phyloP scores from a whole-genome alignment of 2,329 filamentous ascomycete species.

The Venturia effusa region DNA sequence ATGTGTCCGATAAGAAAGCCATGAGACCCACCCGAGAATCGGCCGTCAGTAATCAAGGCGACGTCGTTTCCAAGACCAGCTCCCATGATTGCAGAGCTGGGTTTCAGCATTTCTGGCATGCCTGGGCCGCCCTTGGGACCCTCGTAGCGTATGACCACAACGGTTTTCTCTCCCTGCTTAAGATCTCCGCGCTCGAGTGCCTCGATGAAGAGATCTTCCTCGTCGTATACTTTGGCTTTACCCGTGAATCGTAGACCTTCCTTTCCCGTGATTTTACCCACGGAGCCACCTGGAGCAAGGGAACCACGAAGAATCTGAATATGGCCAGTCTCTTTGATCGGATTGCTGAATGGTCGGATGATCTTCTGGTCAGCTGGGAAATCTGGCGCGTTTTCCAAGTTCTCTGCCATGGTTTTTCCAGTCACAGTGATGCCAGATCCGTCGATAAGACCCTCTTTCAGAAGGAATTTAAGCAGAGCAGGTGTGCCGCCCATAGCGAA shows the following conservation, averaged over 20 bases:
- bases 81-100: constrained; percentile 62
- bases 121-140: constrained; percentile 64
- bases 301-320: constrained; percentile 62
- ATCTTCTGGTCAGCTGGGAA: constrained; percentile 62
- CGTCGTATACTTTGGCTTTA: constrained; percentile 60
- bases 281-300: constrained; percentile 57
- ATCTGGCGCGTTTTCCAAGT: constrained; percentile 44
- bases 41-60: constrained; percentile 62
- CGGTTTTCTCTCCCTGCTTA: constrained; percentile 66
- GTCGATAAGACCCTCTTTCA: constrained; percentile 38
- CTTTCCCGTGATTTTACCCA: constrained; percentile 70
- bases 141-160: constrained; percentile 66
- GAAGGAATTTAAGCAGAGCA: constrained; percentile 38
- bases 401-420: constrained; percentile 38
- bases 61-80: constrained; percentile 62
- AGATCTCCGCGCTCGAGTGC: constrained; percentile 58
- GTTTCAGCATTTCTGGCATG: constrained; percentile 69
- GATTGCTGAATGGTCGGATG: constrained; percentile 56
- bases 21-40: constrained; percentile 73
- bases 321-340: constrained; percentile 61
- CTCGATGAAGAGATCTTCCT: constrained; percentile 57
- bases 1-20: constrained; percentile 84
- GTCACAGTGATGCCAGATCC: constrained; percentile 40
- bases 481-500: constrained; percentile 40
- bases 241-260: constrained; percentile 58